These are phyloP conservation scores for Nannochloropsis gaditana DNA, from an alignment of 108 stramenopile species.

Conservation along the genomic window DNA sequence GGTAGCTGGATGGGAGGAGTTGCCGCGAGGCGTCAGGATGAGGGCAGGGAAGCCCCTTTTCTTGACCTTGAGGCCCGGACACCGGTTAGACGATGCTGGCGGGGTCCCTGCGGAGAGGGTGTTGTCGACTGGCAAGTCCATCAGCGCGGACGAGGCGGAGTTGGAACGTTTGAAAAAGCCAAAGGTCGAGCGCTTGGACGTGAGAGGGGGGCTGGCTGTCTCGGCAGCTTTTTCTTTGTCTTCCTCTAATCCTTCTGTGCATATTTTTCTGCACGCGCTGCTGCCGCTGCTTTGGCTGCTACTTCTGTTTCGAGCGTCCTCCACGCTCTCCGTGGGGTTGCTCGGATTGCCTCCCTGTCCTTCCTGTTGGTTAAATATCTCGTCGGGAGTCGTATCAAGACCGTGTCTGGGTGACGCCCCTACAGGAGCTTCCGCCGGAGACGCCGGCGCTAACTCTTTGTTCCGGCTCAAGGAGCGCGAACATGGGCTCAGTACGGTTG, in stretches of 20 bases:
- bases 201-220: background rate
- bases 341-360: no score
- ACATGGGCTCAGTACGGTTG: background rate
- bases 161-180: slow-evolving; percentile 9
- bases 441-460: background rate
- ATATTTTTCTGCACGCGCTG: background rate
- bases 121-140: background rate
- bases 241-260: background rate
- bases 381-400: background rate
- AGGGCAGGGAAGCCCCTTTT: background rate
- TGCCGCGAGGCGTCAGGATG: background rate
- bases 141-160: background rate
- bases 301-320: background rate
- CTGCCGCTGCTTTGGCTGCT: background rate
- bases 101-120: background rate
- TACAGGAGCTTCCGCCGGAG: background rate
- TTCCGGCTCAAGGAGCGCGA: background rate
- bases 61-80: background rate
- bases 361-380: background rate
- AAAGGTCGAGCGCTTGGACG: background rate
- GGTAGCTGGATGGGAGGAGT: background rate
- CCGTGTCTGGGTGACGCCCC: background rate
- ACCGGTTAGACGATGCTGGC: background rate
- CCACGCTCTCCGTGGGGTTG: no score
- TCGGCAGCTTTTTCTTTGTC: background rate